Base-by-base conservation (phyloP, 2,329 filamentous ascomycete species). In the Rhinocladiella mackenziei region DNA sequence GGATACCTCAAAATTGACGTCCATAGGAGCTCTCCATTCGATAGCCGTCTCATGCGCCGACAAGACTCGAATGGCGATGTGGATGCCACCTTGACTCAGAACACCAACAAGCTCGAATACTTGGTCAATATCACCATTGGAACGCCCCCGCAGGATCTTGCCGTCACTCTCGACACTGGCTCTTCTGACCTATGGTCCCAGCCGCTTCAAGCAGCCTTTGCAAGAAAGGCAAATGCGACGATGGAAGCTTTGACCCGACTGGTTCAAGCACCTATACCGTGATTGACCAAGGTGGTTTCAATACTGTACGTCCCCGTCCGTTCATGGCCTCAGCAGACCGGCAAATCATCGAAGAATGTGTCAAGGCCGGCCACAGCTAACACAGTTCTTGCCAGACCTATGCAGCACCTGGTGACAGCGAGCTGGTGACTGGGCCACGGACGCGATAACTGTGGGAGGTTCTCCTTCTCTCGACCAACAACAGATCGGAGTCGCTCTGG, bases 41-140 rank as follows among this genome's bases (percentile, higher is more conserved):
- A 29, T 15, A 36, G 20, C 25, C 25, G 41, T 13, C 45, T 51
- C 7, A 22, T 39, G 7, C 44, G 45, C 15, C 44, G 48, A 45
- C 39, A 43, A 28, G 29, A 43, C n/a, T 33, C 35, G 8, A 39
- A 33, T 18, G 39, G 33, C 13, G 32, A 13, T 8, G 14, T 51
- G 11, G 45, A 48, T 14, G 38, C 36, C 9, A 5, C 28, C 4
- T 20, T 53, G 18, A 44, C 33, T 9, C 38, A 50, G 11, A 45
- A 43, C 29, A 33, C 32, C 3, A 35, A 49, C 36, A 43, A 40
- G 25, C 38, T 53, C 18, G 51, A 54, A 39, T 55, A 55, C 19
- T 17, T 50, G 22, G 37, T 55, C 34, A 53, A 55, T 25, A 30
- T 56, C 30, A 51, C 43, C 10, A 30, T 56, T n/a, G 51, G 54